A percentile compares a stretch with the other conserved stretches of the same genome.
phyloP scores from a whole-genome alignment of 139 green algal species.

The Picochlorum sp. region DNA sequence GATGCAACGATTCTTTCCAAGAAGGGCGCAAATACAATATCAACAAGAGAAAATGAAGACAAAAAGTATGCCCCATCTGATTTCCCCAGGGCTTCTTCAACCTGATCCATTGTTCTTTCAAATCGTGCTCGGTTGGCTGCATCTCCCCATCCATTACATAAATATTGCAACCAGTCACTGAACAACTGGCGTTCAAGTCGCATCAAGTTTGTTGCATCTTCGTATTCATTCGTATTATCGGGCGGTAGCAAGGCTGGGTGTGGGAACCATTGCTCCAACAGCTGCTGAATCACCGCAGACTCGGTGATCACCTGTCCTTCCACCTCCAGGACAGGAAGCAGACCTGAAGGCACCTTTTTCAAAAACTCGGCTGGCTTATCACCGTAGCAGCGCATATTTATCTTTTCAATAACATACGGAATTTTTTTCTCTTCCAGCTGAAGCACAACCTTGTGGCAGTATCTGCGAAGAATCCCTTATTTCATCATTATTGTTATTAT shows the following conservation, averaged over 20 bases:
- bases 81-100: slow-evolving; percentile 37
- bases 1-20: slow-evolving; percentile 78
- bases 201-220: slow-evolving; percentile 44
- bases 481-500: neutral
- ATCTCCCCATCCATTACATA: slow-evolving; percentile 37
- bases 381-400: slow-evolving; percentile 94
- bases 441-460: slow-evolving; percentile 68
- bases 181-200: slow-evolving; percentile 73
- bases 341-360: slow-evolving; percentile 58
- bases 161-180: slow-evolving; percentile 64
- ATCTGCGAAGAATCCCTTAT: slow-evolving; percentile 6
- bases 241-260: slow-evolving; percentile 60
- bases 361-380: slow-evolving; percentile 73
- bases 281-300: slow-evolving; percentile 50
- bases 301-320: slow-evolving; percentile 71
- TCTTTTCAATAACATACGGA: slow-evolving; percentile 79
- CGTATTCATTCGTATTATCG: slow-evolving; percentile 21
- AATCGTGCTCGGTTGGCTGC: slow-evolving; percentile 33
- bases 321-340: slow-evolving; percentile 84
- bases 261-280: slow-evolving; percentile 48
- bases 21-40: slow-evolving; percentile 80
- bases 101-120: slow-evolving; percentile 41
- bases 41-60: slow-evolving; percentile 54
- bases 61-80: slow-evolving; percentile 78
- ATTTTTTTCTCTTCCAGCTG: slow-evolving; percentile 95